Base-by-base conservation (phyloP, 2,329 filamentous ascomycete species). In the Bimuria novae-zelandiae region DNA sequence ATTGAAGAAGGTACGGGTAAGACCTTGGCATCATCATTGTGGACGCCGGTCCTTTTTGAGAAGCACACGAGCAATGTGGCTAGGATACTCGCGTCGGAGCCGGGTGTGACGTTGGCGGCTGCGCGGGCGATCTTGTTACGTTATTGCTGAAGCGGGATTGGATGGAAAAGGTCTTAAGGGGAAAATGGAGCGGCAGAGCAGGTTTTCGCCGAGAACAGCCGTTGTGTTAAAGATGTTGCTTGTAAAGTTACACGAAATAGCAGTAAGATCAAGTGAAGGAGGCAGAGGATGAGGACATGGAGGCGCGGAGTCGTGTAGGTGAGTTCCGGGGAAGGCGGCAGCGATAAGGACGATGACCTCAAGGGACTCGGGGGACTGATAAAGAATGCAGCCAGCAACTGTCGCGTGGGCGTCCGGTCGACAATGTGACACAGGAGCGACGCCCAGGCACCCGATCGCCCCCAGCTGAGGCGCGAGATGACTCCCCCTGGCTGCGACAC, bases 21-120 rank as follows among this genome's bases (percentile, higher is more conserved):
- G 75, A 75, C 61, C 76, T 73, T 63, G 77, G 76, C 63, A 78
- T 76, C 67, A 79, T 74, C 75, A 79, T 79, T 40, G 47, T 60
- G 60, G 54, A 59, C 60, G 65, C 67, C 64, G 69, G 66, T 60
- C 54, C 40, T 54, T 42, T 35, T 52, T 56, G 32, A 37, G 36
- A 22, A 40, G 54, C n/a, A n/a, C n/a, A n/a, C n/a, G n/a, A n/a
- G n/a, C n/a, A n/a, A n/a, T n/a, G 16, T 46, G 21, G 43, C 32
- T 19, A 39, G 44, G 22, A 16, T n/a, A n/a, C n/a, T 25, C 11
- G 44, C 11, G 44, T 25, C 43, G 42, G 48, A 49, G 22, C 52
- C 52, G 55, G 66, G 60, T 35, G 50, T 71, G 68, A 73, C 65
- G 70, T 69, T 65, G 37, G 49, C 56, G 52, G 59, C 41, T 54